Percentiles rank a stretch among this genome's conserved stretches.
phyloP scores from a whole-genome alignment of 2,329 filamentous ascomycete genomes.

The Colletotrichum euphorbiae region DNA sequence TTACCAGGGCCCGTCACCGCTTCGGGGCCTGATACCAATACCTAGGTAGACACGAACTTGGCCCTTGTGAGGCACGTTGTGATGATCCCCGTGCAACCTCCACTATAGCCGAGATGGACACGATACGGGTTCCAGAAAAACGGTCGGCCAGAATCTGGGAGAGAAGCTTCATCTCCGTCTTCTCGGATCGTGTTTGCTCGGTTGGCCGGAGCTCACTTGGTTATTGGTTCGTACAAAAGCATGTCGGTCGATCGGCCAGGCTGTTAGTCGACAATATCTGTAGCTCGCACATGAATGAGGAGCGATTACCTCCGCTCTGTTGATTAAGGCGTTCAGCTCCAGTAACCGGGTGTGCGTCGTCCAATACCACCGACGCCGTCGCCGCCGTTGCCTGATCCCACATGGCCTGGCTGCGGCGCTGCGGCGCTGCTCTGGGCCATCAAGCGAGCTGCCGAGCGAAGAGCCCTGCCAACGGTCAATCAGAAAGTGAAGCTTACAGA shows the following conservation, averaged over 20 bases:
- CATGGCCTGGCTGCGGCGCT: constrained; percentile 19
- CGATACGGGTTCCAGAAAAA: constrained; percentile 16
- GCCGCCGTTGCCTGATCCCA: constrained; percentile 21
- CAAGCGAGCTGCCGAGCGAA: constrained; percentile 15
- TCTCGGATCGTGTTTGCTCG: background rate
- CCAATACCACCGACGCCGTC: constrained; percentile 5
- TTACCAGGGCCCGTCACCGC: constrained; percentile 18
- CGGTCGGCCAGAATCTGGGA: constrained; percentile 16
- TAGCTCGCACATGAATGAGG: constrained; percentile 22
- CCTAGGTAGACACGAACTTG: background rate
- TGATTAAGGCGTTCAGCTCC: constrained; percentile 32
- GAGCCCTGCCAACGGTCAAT: constrained; percentile 26
- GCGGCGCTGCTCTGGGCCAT: constrained; percentile 14
- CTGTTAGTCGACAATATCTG: constrained; percentile 9
- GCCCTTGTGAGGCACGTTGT: background rate
- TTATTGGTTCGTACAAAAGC: constrained; percentile 23
- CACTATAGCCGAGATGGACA: constrained; percentile 14
- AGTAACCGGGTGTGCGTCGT: constrained; percentile 36
- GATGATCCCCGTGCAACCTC: constrained; percentile 3
- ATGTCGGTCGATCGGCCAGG: constrained; percentile 20
- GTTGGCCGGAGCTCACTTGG: background rate
- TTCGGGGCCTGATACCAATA: background rate
- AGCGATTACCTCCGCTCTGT: constrained; percentile 26
- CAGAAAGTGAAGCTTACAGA: constrained; percentile 32
- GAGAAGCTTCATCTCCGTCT: constrained; percentile 22